phyloP scores from a whole-genome alignment of 2,329 filamentous ascomycete species.

The Pestalotiopsis sp. region DNA sequence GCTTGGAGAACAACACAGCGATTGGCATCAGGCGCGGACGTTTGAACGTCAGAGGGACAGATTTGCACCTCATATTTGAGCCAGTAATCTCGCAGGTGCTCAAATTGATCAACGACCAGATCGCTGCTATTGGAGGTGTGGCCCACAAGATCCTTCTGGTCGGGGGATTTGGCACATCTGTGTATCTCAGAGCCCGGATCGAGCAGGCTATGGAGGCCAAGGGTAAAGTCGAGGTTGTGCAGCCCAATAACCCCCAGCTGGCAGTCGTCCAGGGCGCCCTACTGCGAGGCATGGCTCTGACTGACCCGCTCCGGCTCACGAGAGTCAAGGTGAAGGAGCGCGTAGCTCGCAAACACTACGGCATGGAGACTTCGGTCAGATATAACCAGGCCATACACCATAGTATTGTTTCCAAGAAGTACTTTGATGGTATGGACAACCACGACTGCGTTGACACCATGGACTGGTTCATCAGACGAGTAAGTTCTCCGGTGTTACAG shows the following conservation, averaged over 20 bases:
- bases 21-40: conserved; percentile 37
- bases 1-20: conserved; percentile 37
- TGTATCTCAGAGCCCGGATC: conserved; percentile 45
- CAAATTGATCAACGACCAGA: conserved; percentile 45
- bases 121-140: conserved; percentile 41
- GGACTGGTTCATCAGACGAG: conserved; percentile 46
- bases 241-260: conserved; percentile 51
- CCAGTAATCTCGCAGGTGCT: conserved; percentile 46
- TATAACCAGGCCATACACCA: conserved; percentile 16
- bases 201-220: conserved; percentile 23
- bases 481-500: conserved; percentile 16
- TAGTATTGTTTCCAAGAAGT: conserved; percentile 12
- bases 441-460: conserved; percentile 30
- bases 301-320: conserved; percentile 34
- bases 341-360: conserved; percentile 47
- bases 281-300: conserved; percentile 46
- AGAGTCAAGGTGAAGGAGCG: conserved; percentile 42
- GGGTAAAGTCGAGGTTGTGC: conserved; percentile 42
- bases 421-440: conserved; percentile 17
- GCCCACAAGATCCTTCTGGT: conserved; percentile 50
- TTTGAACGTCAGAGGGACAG: conserved; percentile 39
- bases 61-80: conserved; percentile 45
- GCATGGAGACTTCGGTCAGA: conserved; percentile 28
- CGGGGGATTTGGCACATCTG: conserved; percentile 50
- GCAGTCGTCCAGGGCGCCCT: conserved; percentile 55